phyloP scores from a whole-genome alignment of 73 alveolate species.

The Paraurostyla sp. region DNA sequence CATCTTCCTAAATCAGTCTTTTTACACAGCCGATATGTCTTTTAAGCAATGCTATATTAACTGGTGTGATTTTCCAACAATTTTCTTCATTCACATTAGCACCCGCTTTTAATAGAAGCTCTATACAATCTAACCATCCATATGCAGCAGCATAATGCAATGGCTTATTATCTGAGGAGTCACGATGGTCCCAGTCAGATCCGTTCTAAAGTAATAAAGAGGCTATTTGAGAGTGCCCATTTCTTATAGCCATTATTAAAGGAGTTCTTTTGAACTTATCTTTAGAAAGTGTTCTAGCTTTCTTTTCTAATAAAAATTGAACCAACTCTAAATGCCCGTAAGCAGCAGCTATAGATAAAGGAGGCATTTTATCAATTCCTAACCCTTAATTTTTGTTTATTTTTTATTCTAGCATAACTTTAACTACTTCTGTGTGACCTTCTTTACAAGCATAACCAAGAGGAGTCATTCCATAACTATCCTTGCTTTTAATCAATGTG shows the following conservation, averaged over 20 bases:
- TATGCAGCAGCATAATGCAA: slow-evolving; percentile 98
- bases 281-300: slow-evolving; percentile 77
- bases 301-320: slow-evolving; percentile 77
- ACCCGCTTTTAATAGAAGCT: slow-evolving; percentile 91
- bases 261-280: slow-evolving; percentile 87
- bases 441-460: slow-evolving; percentile 93
- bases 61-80: slow-evolving; percentile 96
- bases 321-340: slow-evolving; percentile 81
- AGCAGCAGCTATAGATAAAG: slow-evolving; percentile 80
- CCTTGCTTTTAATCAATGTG: slow-evolving; percentile 10
- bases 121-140: slow-evolving; percentile 92
- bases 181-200: slow-evolving; percentile 92
- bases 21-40: slow-evolving; percentile 93
- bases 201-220: slow-evolving; percentile 88
- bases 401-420: slow-evolving; percentile 84
- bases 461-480: slow-evolving; percentile 78
- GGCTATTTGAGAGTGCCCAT: slow-evolving; percentile 91
- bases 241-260: slow-evolving; percentile 88
- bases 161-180: slow-evolving; percentile 93
- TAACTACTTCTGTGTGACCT: slow-evolving; percentile 89
- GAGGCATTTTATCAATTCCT: slow-evolving; percentile 86
- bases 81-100: slow-evolving; percentile 93
- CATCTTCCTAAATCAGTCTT: slow-evolving; percentile 82
- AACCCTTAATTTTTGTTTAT: slow-evolving; percentile 78
- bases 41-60: slow-evolving; percentile 93